Percentiles rank a stretch among this genome's conserved stretches.
phyloP scores from a whole-genome alignment of 2,329 filamentous ascomycete genomes.

The Pseudocercospora fuligena region DNA sequence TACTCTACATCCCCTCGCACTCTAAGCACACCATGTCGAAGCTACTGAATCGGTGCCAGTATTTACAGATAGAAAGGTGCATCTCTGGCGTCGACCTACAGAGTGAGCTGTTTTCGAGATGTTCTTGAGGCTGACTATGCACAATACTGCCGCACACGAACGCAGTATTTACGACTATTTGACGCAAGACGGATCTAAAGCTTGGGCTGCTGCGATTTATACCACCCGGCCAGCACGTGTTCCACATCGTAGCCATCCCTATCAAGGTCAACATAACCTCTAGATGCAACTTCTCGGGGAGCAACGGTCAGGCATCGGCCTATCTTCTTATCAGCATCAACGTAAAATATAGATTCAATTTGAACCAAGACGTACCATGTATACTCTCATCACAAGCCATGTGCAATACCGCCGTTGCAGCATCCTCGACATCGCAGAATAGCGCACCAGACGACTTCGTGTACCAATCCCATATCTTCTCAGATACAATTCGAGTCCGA shows the following conservation, averaged over 20 bases:
- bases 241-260: conserved; percentile 7
- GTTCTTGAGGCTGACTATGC: too few relatives aligned
- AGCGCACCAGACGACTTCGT: background rate
- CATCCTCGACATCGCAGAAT: conserved; percentile 7
- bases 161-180: too few relatives aligned
- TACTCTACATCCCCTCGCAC: too few relatives aligned
- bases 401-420: conserved; percentile 10
- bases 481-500: background rate
- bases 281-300: background rate
- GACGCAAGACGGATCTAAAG: too few relatives aligned
- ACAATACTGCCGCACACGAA: too few relatives aligned
- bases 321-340: background rate
- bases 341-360: background rate
- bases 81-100: too few relatives aligned
- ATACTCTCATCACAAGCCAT: conserved; percentile 1
- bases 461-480: background rate
- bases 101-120: too few relatives aligned
- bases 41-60: too few relatives aligned
- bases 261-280: conserved; percentile 6
- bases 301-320: background rate
- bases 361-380: background rate
- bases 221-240: background rate
- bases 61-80: too few relatives aligned
- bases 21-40: too few relatives aligned
- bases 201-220: background rate